Conservation (phyloP, 169 alveolate species). For the Eimeria acervulina region DNA sequence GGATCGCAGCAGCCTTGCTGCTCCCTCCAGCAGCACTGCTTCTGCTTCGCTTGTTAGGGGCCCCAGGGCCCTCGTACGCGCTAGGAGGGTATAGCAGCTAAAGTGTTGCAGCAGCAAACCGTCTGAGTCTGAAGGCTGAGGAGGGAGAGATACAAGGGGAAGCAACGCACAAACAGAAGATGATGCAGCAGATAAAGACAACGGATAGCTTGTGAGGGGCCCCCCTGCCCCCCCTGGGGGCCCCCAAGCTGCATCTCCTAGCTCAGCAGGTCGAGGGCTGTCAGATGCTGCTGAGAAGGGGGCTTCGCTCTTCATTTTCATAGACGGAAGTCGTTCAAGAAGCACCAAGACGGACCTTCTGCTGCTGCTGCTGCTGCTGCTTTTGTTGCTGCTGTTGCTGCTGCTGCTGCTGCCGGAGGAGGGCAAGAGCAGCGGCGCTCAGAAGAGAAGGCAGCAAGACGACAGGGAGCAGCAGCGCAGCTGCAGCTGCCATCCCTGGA, state of each 20-base stretch:
- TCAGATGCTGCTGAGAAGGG: slow-evolving; percentile 1
- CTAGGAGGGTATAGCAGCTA: slow-evolving; percentile 28
- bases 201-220: neutral
- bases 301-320: neutral
- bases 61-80: slow-evolving; percentile 44
- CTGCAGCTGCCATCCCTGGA: neutral
- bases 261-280: neutral
- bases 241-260: neutral
- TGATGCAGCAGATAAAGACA: neutral
- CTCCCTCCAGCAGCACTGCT: neutral
- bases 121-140: neutral
- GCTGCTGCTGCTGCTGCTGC: slow-evolving; percentile 11
- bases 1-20: neutral
- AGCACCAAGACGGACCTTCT: neutral
- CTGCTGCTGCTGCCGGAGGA: neutral
- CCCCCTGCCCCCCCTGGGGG: neutral
- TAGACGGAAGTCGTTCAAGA: neutral
- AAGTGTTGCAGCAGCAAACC: neutral
- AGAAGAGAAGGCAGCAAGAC: neutral
- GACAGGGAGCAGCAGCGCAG: neutral
- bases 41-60: neutral
- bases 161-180: neutral
- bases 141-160: neutral
- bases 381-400: neutral
- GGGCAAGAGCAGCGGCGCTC: neutral